These are phyloP conservation scores for Aspergillus viridinutans DNA, from an alignment of 2,329 filamentous ascomycete species.

Conservation along the genomic window DNA sequence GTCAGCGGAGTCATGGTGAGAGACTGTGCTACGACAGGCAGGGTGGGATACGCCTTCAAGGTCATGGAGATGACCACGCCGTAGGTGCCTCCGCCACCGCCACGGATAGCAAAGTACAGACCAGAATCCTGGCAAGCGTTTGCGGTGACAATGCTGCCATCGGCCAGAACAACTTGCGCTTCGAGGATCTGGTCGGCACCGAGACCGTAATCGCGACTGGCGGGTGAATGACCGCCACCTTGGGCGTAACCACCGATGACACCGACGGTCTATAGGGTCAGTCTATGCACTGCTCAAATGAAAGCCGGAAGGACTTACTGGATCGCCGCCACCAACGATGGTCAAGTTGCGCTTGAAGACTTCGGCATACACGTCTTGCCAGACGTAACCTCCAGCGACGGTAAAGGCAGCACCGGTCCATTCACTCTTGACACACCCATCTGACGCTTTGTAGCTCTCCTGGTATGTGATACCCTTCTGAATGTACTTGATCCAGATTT, in stretches of 20 bases:
- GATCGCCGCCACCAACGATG: constrained; percentile 28
- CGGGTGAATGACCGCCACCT: constrained; percentile 42
- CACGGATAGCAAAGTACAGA: constrained; percentile 33
- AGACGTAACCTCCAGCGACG: constrained; percentile 23
- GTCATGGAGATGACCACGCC: constrained; percentile 21
- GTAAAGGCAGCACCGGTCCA: constrained; percentile 31
- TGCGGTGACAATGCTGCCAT: constrained; percentile 33
- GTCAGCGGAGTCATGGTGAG: constrained; percentile 6
- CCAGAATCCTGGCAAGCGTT: constrained; percentile 31
- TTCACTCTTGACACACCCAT: constrained; percentile 30
- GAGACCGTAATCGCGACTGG: constrained; percentile 39
- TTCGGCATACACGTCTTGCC: constrained; percentile 23
- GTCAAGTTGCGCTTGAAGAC: constrained; percentile 23
- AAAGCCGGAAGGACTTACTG: constrained; percentile 4
- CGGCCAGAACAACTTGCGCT: constrained; percentile 38
- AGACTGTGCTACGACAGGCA: constrained; percentile 8
- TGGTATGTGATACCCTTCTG: constrained; percentile 26
- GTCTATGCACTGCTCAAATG: not conserved
- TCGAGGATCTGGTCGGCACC: constrained; percentile 45
- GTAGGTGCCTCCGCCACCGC: constrained; percentile 35
- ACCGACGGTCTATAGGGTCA: constrained; percentile 13
- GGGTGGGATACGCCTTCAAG: constrained; percentile 13
- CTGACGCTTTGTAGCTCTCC: constrained; percentile 19
- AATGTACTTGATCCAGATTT: constrained; percentile 29
- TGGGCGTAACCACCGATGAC: constrained; percentile 36